A percentile compares a stretch with the other conserved stretches of the same genome.
These are phyloP conservation scores for Aspergillus sp. DNA, from an alignment of 2,329 filamentous ascomycete species.

Conservation along the genomic window DNA sequence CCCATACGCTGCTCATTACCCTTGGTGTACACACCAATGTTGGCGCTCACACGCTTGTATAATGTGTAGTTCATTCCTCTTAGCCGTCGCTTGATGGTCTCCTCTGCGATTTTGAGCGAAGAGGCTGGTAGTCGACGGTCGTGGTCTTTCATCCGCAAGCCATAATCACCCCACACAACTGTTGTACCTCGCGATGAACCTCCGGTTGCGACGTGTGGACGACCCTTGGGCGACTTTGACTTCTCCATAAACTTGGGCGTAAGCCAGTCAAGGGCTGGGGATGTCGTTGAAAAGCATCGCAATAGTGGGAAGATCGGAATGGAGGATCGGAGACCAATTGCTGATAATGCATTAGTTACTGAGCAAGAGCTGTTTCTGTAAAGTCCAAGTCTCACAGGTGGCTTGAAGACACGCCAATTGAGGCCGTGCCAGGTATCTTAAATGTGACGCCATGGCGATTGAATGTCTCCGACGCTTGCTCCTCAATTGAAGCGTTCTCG, in stretches of 20 bases:
- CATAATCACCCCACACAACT: slow-evolving; percentile 94
- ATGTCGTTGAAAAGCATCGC: slow-evolving; percentile 76
- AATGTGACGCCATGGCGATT: slow-evolving; percentile 40
- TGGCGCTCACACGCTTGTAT: slow-evolving; percentile 88
- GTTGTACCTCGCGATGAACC: slow-evolving; percentile 92
- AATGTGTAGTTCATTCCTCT: slow-evolving; percentile 90
- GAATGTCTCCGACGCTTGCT: slow-evolving; percentile 4
- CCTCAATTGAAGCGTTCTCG: slow-evolving; percentile 14
- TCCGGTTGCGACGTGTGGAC: slow-evolving; percentile 84
- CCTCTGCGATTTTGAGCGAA: slow-evolving; percentile 87
- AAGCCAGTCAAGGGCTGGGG: slow-evolving; percentile 71
- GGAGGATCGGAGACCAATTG: slow-evolving; percentile 33
- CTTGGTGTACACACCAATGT: slow-evolving; percentile 92
- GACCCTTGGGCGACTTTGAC: slow-evolving; percentile 87
- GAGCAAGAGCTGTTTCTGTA: background rate
- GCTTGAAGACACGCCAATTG: slow-evolving; percentile 41
- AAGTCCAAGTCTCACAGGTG: slow-evolving; percentile 33
- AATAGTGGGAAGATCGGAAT: slow-evolving; percentile 45
- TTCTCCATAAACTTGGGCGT: slow-evolving; percentile 77
- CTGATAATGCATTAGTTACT: slow-evolving; percentile 4
- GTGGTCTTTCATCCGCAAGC: slow-evolving; percentile 89
- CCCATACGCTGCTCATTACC: slow-evolving; percentile 99
- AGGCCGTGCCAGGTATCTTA: slow-evolving; percentile 41
- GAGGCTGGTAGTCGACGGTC: slow-evolving; percentile 86
- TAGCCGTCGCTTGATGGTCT: slow-evolving; percentile 86